These are phyloP conservation scores for Penicillium expansum DNA, from an alignment of 2,329 filamentous ascomycete species.

Conservation along the genomic window DNA sequence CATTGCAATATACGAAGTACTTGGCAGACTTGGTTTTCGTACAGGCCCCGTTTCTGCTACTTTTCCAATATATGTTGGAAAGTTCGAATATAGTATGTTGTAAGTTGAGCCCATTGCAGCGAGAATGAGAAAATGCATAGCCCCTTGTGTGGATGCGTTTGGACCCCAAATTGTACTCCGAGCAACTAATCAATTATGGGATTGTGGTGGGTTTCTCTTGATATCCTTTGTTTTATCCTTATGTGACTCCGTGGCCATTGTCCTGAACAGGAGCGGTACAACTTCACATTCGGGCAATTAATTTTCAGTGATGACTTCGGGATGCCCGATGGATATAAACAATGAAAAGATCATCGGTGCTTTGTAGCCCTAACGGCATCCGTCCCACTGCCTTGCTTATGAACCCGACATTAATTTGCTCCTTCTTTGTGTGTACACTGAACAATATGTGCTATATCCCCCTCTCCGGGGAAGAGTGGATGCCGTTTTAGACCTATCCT, in stretches of 20 bases:
- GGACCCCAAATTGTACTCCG: constrained; percentile 1
- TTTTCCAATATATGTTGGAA: neutral
- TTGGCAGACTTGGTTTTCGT: neutral
- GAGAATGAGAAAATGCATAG: neutral
- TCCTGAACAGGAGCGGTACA: neutral
- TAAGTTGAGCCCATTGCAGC: neutral
- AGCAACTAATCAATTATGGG: neutral
- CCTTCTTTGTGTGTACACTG: neutral
- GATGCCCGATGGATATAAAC: neutral
- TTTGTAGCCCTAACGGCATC: neutral
- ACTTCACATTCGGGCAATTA: neutral
- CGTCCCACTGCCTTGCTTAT: neutral
- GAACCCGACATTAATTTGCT: neutral
- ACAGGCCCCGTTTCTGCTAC: neutral
- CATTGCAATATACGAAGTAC: neutral
- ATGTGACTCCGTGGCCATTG: neutral
- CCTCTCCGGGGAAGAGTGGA: neutral
- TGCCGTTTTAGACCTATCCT: neutral
- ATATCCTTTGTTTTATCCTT: neutral
- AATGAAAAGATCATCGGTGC: neutral
- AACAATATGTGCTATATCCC: neutral
- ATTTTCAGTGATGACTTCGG: neutral
- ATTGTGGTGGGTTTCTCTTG: neutral
- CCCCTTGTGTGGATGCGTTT: neutral
- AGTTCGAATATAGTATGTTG: neutral